Conservation (phyloP, 805 yeast species). For the Ogataea salicorniae region DNA sequence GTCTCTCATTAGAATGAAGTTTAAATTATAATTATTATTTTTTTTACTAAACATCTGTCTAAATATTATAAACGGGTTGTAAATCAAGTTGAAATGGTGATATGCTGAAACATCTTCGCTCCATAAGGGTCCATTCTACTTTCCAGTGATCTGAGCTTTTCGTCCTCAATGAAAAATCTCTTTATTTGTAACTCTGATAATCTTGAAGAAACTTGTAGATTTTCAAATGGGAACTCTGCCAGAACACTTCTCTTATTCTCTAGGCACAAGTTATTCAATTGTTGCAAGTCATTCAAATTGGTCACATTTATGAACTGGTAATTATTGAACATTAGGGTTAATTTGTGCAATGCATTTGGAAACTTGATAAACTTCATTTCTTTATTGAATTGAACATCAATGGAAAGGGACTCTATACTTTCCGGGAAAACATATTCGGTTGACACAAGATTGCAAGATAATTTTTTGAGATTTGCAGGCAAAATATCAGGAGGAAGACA, state of each 20-base stretch:
- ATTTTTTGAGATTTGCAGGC: neutral
- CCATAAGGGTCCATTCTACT: no score
- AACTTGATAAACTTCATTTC: neutral
- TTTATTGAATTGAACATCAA: neutral
- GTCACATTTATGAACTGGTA: neutral
- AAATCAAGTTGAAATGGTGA: neutral
- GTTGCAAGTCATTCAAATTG: neutral
- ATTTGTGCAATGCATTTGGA: neutral
- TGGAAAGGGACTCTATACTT: neutral
- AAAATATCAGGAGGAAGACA: neutral
- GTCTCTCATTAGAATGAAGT: neutral
- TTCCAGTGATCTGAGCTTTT: no score
- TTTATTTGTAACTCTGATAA: no score
- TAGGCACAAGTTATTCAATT: neutral
- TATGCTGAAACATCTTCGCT: neutral
- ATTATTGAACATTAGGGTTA: neutral
- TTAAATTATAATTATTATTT: neutral
- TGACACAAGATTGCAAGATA: neutral
- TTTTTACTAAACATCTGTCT: neutral
- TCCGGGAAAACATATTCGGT: neutral
- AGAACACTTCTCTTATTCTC: neutral
- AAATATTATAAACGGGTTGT: neutral
- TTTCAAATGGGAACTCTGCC: no score
- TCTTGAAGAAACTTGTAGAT: no score
- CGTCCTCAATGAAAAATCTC: no score